Evolutionary conservation across 2,329 filamentous ascomycete genomes (phyloP), one percentile per base, ranked within the genome.

Genomic region (Penicillium sp.): DNA sequence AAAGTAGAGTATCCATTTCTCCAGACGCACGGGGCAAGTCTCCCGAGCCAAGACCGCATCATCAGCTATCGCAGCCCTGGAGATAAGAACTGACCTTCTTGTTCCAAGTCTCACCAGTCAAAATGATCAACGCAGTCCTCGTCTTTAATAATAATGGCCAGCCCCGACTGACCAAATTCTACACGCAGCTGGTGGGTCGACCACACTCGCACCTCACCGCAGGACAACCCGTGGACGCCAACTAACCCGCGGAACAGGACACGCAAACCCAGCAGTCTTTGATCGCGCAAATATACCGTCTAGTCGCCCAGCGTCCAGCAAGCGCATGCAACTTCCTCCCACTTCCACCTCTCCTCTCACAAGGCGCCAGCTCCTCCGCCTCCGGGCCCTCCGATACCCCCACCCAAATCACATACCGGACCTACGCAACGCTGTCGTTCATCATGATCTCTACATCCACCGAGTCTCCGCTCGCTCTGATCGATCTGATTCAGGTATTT

Each of bases 91-190:
- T 31, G 30, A 51, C 47, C n/a, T 42, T 43, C 36, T 44, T 28
- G 12, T 26, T 22, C 14, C 16, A 26, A 7, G 5, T 28, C 30
- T 3, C n/a, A 5, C 17, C 38, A 22, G 25, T 28, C 61, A 71
- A 62, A 65, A 99, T 99, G 94, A 97, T 99, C 76, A 99, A 96
- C 81, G 94, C 95, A 31, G 93, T 99, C 59, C 82, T 99, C 63
- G 93, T 99, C 73, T 99, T 99, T 82, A 99, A 99, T 72, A 96
- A 96, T 79, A 91, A 93, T 67, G 94, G 94, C 61, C 93, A 99
- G 77, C 93, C 94, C 36, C 88, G 94, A 53, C 83, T 99, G 73
- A 97, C 93, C 67, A 97, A 97, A 70, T 99, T 99, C 81, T 99
- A 99, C 75, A 97, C 93, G 2, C 93, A 97, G 73, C 86, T 99